Evolutionary conservation across 164 flowering plant species (phyloP).

Genomic region (Platanus orientalis): DNA sequence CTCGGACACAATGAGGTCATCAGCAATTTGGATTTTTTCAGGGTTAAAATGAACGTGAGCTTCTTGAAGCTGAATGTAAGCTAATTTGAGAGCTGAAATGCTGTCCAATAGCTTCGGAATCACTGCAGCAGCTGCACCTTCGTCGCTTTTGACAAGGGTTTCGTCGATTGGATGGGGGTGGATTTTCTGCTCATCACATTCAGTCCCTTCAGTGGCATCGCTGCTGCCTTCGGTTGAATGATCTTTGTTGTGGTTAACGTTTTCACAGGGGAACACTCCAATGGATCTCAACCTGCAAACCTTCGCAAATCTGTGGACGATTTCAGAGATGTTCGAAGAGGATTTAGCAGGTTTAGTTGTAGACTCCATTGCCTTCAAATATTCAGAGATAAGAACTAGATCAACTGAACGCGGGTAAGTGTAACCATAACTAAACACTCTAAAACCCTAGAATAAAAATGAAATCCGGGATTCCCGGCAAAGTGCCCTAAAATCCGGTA

Average conservation of each 20-base stretch:
- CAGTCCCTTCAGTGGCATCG: slow-evolving; percentile 26
- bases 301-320: slow-evolving; percentile 42
- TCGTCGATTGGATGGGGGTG: slow-evolving; percentile 31
- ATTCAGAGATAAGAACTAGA: neutral
- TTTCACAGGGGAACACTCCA: slow-evolving; percentile 45
- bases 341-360: slow-evolving; percentile 27
- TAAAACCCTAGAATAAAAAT: too few species aligned
- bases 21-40: slow-evolving; percentile 40
- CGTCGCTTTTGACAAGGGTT: slow-evolving; percentile 2
- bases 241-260: slow-evolving; percentile 9
- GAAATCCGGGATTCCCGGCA: too few species aligned
- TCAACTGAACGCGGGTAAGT: too few species aligned
- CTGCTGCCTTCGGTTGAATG: slow-evolving; percentile 18
- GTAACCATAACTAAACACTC: too few species aligned
- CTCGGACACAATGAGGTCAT: slow-evolving; percentile 30
- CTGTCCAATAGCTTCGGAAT: slow-evolving; percentile 37
- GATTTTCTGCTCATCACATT: slow-evolving; percentile 24
- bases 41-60: slow-evolving; percentile 52
- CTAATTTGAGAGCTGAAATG: slow-evolving; percentile 39
- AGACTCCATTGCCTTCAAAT: slow-evolving; percentile 25
- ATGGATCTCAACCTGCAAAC: slow-evolving; percentile 51
- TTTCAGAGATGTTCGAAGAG: slow-evolving; percentile 45
- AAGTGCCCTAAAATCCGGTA: too few species aligned
- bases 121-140: slow-evolving; percentile 12
- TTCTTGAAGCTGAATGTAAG: slow-evolving; percentile 55